phyloP scores from a whole-genome alignment of 2,329 filamentous ascomycete genomes.

The Trichoderma harzianum region DNA sequence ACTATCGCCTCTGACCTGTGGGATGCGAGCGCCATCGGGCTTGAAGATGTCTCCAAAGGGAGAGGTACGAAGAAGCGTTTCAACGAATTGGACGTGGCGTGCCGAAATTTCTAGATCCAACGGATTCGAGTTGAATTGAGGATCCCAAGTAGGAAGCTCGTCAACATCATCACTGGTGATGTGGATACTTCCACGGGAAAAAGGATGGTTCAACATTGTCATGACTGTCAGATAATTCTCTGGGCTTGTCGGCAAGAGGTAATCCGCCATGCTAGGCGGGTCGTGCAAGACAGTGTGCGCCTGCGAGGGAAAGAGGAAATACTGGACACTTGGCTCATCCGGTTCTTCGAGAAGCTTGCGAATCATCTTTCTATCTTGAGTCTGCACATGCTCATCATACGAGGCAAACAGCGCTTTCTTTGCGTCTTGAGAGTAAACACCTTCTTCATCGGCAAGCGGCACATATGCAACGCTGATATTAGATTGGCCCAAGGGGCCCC shows the following conservation, averaged over 20 bases:
- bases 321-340: conserved; percentile 32
- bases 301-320: conserved; percentile 32
- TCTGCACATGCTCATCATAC: background rate
- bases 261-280: conserved; percentile 20
- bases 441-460: background rate
- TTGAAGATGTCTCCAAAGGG: conserved; percentile 41
- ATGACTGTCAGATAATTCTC: conserved; percentile 54
- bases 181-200: conserved; percentile 57
- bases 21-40: conserved; percentile 31
- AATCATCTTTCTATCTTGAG: background rate
- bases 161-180: conserved; percentile 43
- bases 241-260: conserved; percentile 19
- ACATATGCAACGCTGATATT: conserved; percentile 14
- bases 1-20: conserved; percentile 23
- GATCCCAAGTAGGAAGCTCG: conserved; percentile 37
- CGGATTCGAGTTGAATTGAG: conserved; percentile 39
- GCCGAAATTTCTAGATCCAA: conserved; percentile 54
- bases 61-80: conserved; percentile 33
- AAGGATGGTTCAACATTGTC: conserved; percentile 57
- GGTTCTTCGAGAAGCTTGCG: conserved; percentile 25
- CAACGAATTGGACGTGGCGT: conserved; percentile 43
- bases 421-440: background rate
- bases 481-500: conserved; percentile 28
- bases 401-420: conserved; percentile 2
- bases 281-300: conserved; percentile 26